phyloP scores from a whole-genome alignment of 23 red algal genomes.

The Gracilaria domingensis region DNA sequence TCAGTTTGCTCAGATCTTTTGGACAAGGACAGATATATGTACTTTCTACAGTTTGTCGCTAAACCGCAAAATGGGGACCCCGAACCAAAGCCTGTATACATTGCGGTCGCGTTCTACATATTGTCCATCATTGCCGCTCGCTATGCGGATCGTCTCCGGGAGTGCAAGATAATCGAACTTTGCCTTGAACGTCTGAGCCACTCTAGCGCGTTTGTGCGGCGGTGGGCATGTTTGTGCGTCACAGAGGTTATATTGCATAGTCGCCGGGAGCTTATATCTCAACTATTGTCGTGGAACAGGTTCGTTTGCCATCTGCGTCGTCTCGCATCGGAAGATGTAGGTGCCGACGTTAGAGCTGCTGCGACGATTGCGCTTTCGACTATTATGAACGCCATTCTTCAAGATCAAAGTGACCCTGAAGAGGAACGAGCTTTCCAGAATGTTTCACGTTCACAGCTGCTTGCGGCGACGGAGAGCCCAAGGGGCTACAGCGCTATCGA shows the following conservation, averaged over 20 bases:
- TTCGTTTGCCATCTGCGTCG: constrained; percentile 18
- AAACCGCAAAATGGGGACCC: constrained; percentile 25
- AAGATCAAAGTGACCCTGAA: background rate
- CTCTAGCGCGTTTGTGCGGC: constrained; percentile 64
- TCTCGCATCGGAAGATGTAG: constrained; percentile 50
- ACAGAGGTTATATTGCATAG: constrained; percentile 47
- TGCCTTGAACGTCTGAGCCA: constrained; percentile 55
- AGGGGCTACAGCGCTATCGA: background rate
- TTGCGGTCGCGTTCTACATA: constrained; percentile 86
- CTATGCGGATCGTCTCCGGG: constrained; percentile 49
- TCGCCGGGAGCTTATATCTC: constrained; percentile 6
- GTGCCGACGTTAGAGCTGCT: constrained; percentile 69
- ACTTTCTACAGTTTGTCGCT: constrained; percentile 79
- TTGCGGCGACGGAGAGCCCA: background rate
- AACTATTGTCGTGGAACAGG: constrained; percentile 44
- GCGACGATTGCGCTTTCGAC: constrained; percentile 31
- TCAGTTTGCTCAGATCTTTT: constrained; percentile 83
- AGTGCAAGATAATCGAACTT: constrained; percentile 16
- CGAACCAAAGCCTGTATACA: constrained; percentile 59
- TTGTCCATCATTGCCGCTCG: constrained; percentile 69
- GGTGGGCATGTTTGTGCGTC: constrained; percentile 82
- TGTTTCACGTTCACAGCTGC: background rate
- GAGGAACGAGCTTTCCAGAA: background rate
- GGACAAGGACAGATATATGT: constrained; percentile 72
- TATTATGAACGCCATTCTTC: constrained; percentile 30